phyloP scores from a whole-genome alignment of 1,284 basidiomycete genomes.

The Golubevia sp. region DNA sequence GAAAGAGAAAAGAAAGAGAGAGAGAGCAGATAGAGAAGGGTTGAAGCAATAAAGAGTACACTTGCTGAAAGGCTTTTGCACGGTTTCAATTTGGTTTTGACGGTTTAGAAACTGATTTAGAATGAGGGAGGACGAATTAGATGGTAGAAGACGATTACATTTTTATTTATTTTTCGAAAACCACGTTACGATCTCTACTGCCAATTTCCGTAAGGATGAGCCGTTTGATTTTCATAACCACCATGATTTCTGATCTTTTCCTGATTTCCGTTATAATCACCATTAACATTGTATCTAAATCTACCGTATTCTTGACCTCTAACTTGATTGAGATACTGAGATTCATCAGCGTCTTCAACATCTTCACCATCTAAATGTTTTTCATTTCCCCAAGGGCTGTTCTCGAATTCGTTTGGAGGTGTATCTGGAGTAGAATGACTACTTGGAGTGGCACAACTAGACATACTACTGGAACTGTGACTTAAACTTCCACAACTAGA shows the following conservation, averaged over 20 bases:
- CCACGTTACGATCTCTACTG: too few species aligned
- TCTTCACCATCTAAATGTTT: conserved; percentile 3
- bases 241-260: background rate
- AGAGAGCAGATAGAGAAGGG: too few species aligned
- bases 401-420: conserved; percentile 38
- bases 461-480: conserved; percentile 20
- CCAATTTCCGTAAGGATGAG: too few species aligned
- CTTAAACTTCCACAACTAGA: conserved; percentile 31
- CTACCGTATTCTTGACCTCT: background rate
- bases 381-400: conserved; percentile 1
- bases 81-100: too few species aligned
- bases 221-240: too few species aligned
- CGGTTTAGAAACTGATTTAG: too few species aligned
- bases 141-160: too few species aligned
- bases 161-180: too few species aligned
- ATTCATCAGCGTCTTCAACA: background rate
- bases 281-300: background rate
- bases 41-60: too few species aligned
- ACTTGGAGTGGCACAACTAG: conserved; percentile 33
- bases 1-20: too few species aligned
- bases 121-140: too few species aligned
- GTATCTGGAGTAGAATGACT: conserved; percentile 49
- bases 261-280: background rate
- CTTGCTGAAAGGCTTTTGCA: too few species aligned
- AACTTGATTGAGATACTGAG: background rate